Evolutionary conservation across 2,329 filamentous ascomycete genomes (phyloP).

Genomic region (Epichloe uncinata): DNA sequence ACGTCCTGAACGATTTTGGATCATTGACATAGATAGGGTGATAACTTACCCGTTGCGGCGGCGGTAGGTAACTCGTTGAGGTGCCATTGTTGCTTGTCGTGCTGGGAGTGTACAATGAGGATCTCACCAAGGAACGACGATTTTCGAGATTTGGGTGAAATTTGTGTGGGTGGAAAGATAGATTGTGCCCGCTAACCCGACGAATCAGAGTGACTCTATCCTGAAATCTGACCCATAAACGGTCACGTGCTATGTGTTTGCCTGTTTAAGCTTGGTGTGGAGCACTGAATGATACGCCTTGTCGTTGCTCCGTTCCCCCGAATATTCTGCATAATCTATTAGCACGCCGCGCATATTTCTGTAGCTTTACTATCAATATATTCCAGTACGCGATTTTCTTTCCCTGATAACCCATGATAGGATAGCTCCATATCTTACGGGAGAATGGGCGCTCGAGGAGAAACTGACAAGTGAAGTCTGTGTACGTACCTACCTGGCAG

Average conservation of each 20-base stretch:
- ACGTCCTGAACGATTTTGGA: not conserved
- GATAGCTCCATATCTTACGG: no score
- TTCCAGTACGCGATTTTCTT: no score
- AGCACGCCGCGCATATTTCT: no score
- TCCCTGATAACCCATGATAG: no score
- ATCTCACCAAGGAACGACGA: slow-evolving; percentile 23
- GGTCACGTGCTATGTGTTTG: not conserved
- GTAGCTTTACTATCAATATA: no score
- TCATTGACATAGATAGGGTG: not conserved
- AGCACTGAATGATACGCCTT: no score
- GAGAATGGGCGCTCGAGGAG: no score
- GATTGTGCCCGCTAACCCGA: slow-evolving; percentile 24
- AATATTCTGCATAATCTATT: no score
- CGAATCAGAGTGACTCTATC: slow-evolving; percentile 20
- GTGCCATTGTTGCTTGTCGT: slow-evolving; percentile 41
- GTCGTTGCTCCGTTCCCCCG: no score
- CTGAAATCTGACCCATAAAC: not conserved
- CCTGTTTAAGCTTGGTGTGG: not conserved
- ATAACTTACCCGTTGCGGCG: slow-evolving; percentile 65
- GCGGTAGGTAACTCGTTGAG: slow-evolving; percentile 54
- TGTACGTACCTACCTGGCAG: no score
- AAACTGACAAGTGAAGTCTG: no score
- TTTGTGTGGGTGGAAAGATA: slow-evolving; percentile 27
- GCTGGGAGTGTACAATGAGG: slow-evolving; percentile 23
- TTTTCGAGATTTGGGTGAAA: slow-evolving; percentile 30